Conservation (phyloP, 164 flowering plant genomes). For the Vitis riparia region DNA sequence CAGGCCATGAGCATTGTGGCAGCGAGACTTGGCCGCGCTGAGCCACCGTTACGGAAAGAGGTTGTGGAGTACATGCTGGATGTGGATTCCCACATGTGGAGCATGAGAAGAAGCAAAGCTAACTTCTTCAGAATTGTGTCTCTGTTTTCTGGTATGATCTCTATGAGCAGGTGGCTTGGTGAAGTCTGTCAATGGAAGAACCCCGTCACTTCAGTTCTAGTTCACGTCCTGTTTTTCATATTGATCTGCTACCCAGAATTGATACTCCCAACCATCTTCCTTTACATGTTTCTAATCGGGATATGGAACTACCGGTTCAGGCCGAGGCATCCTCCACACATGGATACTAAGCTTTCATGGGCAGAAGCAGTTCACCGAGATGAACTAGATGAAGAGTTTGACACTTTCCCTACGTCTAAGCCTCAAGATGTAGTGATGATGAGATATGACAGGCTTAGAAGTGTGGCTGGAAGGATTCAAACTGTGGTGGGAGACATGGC, state of each 20-base stretch:
- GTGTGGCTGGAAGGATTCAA: slow-evolving; percentile 73
- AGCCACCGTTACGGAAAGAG: slow-evolving; percentile 64
- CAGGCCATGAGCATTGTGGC: slow-evolving; percentile 75
- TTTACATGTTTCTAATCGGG: slow-evolving; percentile 81
- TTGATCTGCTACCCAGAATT: slow-evolving; percentile 71
- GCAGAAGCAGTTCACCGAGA: slow-evolving; percentile 70
- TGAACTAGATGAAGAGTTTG: slow-evolving; percentile 65
- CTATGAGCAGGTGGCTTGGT: slow-evolving; percentile 58
- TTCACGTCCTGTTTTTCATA: slow-evolving; percentile 59
- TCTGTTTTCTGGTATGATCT: slow-evolving; percentile 49
- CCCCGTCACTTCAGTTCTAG: slow-evolving; percentile 58
- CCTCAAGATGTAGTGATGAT: slow-evolving; percentile 46
- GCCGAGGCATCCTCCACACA: slow-evolving; percentile 66
- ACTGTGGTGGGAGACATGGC: slow-evolving; percentile 69
- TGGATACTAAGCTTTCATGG: slow-evolving; percentile 71
- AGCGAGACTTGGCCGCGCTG: slow-evolving; percentile 55
- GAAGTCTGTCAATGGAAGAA: slow-evolving; percentile 76
- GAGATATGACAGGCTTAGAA: slow-evolving; percentile 74
- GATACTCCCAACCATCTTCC: slow-evolving; percentile 64
- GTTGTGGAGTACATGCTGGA: slow-evolving; percentile 79
- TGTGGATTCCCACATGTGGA: slow-evolving; percentile 80
- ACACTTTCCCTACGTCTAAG: slow-evolving; percentile 60
- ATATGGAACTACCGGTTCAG: slow-evolving; percentile 70
- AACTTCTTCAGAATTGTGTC: slow-evolving; percentile 74
- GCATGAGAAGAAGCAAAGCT: slow-evolving; percentile 75